Percentiles rank a stretch among this genome's conserved stretches.
phyloP scores from a whole-genome alignment of 1,284 basidiomycete species.

The Ustilago loliicola region DNA sequence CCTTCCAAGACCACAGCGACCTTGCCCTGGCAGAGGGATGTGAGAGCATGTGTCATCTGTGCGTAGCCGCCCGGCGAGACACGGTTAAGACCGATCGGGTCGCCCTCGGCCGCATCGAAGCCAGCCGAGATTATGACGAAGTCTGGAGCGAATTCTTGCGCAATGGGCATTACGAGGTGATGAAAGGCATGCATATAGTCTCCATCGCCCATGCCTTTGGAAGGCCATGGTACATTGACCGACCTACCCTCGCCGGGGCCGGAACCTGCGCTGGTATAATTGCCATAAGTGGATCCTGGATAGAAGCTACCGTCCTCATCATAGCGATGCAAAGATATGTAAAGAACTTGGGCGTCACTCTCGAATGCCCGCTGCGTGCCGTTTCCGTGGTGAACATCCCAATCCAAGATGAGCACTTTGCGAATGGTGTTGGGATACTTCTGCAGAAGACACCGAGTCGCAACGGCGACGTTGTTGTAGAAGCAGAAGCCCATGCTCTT shows the following conservation, averaged over 20 bases:
- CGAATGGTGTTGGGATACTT: constrained; percentile 76
- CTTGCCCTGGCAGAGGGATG: constrained; percentile 87
- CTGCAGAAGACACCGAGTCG: constrained; percentile 73
- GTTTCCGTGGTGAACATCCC: constrained; percentile 99
- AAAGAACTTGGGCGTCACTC: constrained; percentile 90
- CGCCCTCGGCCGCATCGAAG: constrained; percentile 95
- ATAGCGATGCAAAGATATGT: constrained; percentile 95
- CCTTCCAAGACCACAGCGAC: constrained; percentile 96
- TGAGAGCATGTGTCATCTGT: constrained; percentile 97
- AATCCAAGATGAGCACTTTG: constrained; percentile 92
- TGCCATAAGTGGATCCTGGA: constrained; percentile 89
- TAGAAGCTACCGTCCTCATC: constrained; percentile 83
- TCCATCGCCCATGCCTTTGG: constrained; percentile 87
- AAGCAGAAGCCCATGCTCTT: constrained; percentile 99
- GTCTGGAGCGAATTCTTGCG: constrained; percentile 94
- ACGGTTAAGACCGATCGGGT: constrained; percentile 88
- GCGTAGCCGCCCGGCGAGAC: constrained; percentile 95
- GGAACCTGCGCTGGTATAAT: constrained; percentile 85
- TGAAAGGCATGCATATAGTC: constrained; percentile 98
- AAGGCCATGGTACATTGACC: constrained; percentile 97
- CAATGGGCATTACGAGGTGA: constrained; percentile 95
- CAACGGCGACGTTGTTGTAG: constrained; percentile 98
- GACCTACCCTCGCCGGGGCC: constrained; percentile 82
- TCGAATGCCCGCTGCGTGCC: constrained; percentile 96
- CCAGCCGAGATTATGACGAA: constrained; percentile 97